These are phyloP conservation scores for Aureobasidium sp. DNA, from an alignment of 2,329 filamentous ascomycete species.

Conservation along the genomic window DNA sequence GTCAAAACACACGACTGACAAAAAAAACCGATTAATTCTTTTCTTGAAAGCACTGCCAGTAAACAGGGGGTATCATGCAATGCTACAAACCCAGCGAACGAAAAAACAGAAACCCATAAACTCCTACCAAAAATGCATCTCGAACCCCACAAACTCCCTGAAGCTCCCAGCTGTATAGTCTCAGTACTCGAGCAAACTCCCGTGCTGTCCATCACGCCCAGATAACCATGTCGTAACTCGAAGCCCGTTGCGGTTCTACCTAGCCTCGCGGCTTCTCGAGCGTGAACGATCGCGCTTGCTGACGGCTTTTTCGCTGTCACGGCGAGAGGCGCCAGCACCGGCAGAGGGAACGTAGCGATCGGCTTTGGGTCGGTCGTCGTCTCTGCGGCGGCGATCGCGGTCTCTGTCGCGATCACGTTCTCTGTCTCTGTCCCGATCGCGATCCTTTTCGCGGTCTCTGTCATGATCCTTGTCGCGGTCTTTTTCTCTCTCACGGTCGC, in stretches of 20 bases:
- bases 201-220: background rate
- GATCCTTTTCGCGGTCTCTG: constrained; percentile 26
- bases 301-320: constrained; percentile 1
- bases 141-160: background rate
- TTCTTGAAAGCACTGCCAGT: background rate
- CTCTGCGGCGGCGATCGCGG: constrained; percentile 14
- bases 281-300: constrained; percentile 2
- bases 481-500: constrained; percentile 21
- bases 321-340: background rate
- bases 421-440: constrained; percentile 25
- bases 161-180: background rate
- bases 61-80: background rate
- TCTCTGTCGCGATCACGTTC: constrained; percentile 30
- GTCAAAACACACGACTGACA: too few relatives aligned
- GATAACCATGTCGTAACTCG: background rate
- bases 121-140: background rate
- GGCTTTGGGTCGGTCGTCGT: background rate
- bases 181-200: background rate
- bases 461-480: constrained; percentile 14
- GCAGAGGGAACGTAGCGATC: constrained; percentile 5
- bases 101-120: background rate
- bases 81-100: background rate
- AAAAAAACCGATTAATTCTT: too few relatives aligned
- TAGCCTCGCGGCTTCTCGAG: constrained; percentile 1
- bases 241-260: background rate